Evolutionary conservation across 2,329 filamentous ascomycete species (phyloP).

Genomic region (Nothopassalora personata): DNA sequence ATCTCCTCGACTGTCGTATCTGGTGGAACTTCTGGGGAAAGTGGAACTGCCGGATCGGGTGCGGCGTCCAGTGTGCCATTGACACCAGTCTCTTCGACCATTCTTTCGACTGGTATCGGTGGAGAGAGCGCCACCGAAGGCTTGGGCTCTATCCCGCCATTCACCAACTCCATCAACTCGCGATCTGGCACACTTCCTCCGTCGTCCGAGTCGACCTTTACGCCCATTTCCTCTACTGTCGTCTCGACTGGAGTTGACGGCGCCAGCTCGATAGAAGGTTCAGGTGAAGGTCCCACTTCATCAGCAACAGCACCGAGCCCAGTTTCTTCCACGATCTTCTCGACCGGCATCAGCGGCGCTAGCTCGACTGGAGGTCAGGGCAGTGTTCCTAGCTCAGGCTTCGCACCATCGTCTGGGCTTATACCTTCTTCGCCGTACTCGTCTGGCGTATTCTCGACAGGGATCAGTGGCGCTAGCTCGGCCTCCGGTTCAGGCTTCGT

Average conservation of each 20-base stretch:
- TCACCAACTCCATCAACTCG: neutral
- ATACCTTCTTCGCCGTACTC: neutral
- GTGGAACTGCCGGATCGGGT: slow-evolving; percentile 1
- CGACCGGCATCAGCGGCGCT: neutral
- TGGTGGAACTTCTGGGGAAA: slow-evolving; percentile 1
- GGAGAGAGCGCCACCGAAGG: neutral
- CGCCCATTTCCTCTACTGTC: slow-evolving; percentile 1
- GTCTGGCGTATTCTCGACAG: neutral
- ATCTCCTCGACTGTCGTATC: slow-evolving; percentile 7
- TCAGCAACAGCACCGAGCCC: neutral
- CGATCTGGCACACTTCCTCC: slow-evolving; percentile 8
- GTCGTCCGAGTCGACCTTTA: neutral
- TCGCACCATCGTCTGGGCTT: neutral
- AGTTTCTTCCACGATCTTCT: neutral
- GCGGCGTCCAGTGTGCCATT: slow-evolving; percentile 1
- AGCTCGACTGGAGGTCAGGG: neutral
- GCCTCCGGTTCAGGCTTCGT: neutral
- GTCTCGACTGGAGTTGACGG: neutral
- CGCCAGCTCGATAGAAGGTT: neutral
- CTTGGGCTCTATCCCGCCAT: neutral
- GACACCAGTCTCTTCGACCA: slow-evolving; percentile 10
- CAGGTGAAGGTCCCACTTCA: neutral
- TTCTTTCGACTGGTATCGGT: slow-evolving; percentile 5
- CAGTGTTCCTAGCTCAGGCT: neutral
- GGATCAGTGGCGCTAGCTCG: neutral